Base-by-base conservation (phyloP, 495 filamentous ascomycete genomes). In the Parachaetomium inaequale region DNA sequence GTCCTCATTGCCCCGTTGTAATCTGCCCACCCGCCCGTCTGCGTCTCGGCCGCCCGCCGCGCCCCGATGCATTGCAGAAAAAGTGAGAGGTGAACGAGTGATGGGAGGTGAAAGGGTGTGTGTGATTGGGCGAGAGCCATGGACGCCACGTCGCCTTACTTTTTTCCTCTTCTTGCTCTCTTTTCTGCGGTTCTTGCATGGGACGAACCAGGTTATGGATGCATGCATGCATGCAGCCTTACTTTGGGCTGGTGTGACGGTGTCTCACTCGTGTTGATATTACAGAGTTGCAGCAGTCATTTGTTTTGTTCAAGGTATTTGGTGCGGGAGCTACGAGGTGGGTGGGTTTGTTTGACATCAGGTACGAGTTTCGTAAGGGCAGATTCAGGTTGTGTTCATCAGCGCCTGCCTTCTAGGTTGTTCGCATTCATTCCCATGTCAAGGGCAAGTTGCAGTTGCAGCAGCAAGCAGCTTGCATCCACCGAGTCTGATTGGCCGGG, bases 71-170 rank as follows among this genome's bases (percentile, higher is more conserved):
- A 6, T 2, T 46, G 43, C 36, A 11, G 42, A 11, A 23, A 23
- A 11, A 23, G 28, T 17, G 7, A 25, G 46, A 29, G 26, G 5
- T 29, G 19, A 12, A 8, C 4, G 15, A 1, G 23, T 51, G 25
- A 7, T 46, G 19, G 49, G 26, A 14, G 21, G 31, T 4, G n/a
- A 31, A 31, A 7, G 2, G 23, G 46, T 29, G 26, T 17, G 10
- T n/a, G 0, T 60, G 58, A 60, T 60, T 60, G 58, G 58, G 7
- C 5, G 25, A 4, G 1, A 14, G 7, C 8, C 1, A 8, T 0
- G 10, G 28, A n/a, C 58, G 47, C 58, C 58, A 60, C 47, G 58
- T 60, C 58, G 47, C 47, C 58, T 34, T 43, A 32, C 34, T 43
- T 60, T 60, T 60, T 25, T n/a, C n/a, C 1, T 11, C 4, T 11